Evolutionary conservation across 495 filamentous ascomycete species (phyloP).

Genomic region (Amphirosellinia nigrospora): DNA sequence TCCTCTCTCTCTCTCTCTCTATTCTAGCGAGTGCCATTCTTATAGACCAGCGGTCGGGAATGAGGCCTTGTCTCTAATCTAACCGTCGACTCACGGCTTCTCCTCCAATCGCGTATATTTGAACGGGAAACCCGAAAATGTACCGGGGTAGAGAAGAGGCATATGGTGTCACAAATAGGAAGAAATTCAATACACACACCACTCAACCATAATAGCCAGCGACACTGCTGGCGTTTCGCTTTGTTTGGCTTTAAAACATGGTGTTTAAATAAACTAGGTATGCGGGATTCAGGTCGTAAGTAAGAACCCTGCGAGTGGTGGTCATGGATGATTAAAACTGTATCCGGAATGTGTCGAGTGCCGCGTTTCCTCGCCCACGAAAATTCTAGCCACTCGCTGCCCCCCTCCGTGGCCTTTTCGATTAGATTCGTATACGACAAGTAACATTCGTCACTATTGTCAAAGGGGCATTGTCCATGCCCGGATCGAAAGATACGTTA

Average conservation of each 20-base stretch:
- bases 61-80: constrained; percentile 5
- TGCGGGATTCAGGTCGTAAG: neutral
- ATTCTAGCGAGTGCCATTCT: constrained; percentile 2
- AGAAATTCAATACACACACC: constrained; percentile 9
- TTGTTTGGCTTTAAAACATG: neutral
- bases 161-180: constrained; percentile 15
- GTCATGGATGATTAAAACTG: constrained; percentile 27
- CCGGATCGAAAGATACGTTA: constrained; percentile 8
- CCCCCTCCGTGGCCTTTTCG: neutral
- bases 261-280: constrained; percentile 15
- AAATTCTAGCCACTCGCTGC: neutral
- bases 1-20: neutral
- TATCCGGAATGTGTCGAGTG: constrained; percentile 18
- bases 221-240: neutral
- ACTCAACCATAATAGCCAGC: constrained; percentile 14
- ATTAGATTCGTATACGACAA: constrained; percentile 8
- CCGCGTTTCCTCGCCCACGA: constrained; percentile 15
- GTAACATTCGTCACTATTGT: constrained; percentile 4
- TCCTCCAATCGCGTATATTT: neutral
- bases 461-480: neutral
- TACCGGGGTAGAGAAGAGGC: constrained; percentile 2
- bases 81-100: constrained; percentile 1
- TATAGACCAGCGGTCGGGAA: constrained; percentile 7
- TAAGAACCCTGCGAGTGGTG: constrained; percentile 22
- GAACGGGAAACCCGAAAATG: constrained; percentile 1